phyloP scores from a whole-genome alignment of 1,139 yeast species.

The Taphrina deformans region DNA sequence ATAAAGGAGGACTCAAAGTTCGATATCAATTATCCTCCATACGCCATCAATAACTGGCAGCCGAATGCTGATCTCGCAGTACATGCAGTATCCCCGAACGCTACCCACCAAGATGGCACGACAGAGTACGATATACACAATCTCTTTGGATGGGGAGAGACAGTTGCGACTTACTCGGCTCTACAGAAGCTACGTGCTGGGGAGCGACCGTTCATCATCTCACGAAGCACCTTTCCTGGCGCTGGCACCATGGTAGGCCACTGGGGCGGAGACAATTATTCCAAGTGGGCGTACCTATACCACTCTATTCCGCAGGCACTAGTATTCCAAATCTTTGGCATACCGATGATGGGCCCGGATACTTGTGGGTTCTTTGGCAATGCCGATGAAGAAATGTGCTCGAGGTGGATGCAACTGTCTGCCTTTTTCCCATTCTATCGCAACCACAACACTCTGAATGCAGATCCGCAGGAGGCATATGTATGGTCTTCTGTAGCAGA shows the following conservation, averaged over 20 bases:
- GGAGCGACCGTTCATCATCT: conserved; percentile 75
- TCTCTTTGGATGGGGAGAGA: conserved; percentile 72
- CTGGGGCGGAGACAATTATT: conserved; percentile 97
- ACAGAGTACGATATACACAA: conserved; percentile 68
- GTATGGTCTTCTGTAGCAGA: conserved; percentile 59
- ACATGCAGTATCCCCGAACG: conserved; percentile 46
- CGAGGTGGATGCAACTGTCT: conserved; percentile 94
- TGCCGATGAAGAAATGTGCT: conserved; percentile 72
- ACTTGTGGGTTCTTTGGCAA: conserved; percentile 94
- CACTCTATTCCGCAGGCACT: conserved; percentile 83
- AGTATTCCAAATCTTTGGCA: conserved; percentile 75
- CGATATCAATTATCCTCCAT: conserved; percentile 47
- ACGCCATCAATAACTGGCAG: conserved; percentile 46
- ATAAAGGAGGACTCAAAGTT: conserved; percentile 42
- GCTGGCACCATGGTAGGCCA: conserved; percentile 86
- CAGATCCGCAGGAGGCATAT: conserved; percentile 90
- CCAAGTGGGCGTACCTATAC: conserved; percentile 80
- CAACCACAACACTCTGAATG: conserved; percentile 91
- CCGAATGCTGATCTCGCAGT: conserved; percentile 45
- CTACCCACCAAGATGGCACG: conserved; percentile 46
- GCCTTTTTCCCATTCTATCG: conserved; percentile 93
- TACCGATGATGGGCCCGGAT: conserved; percentile 93
- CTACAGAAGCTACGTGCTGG: conserved; percentile 54
- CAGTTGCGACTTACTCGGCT: conserved; percentile 72
- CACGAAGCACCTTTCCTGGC: conserved; percentile 83